Conservation (phyloP, 169 alveolate species). For the Plasmodium ovale region DNA sequence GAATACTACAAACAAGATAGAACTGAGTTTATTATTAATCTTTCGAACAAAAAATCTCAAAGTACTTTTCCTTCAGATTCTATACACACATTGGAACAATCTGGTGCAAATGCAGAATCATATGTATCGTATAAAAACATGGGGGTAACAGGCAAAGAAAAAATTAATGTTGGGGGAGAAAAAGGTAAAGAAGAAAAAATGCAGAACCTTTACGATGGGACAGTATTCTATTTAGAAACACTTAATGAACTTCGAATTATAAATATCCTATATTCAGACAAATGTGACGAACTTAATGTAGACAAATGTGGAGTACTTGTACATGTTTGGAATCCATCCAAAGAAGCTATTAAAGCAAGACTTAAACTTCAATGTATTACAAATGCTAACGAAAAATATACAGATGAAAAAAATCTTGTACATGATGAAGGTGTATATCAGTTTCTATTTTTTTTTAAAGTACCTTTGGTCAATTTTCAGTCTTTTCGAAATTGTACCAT, state of each 20-base stretch:
- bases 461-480: constrained; percentile 18
- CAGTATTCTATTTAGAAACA: constrained; percentile 47
- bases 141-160: neutral
- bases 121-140: neutral
- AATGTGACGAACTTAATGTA: constrained; percentile 10
- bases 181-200: neutral
- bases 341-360: constrained; percentile 39
- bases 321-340: constrained; percentile 64
- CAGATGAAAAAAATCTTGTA: constrained; percentile 36
- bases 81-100: neutral
- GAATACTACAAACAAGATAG: constrained; percentile 54
- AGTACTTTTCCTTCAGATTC: neutral
- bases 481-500: constrained; percentile 37
- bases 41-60: neutral
- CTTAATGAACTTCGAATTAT: constrained; percentile 43
- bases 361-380: constrained; percentile 35
- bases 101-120: neutral
- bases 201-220: constrained; percentile 11
- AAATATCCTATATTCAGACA: constrained; percentile 29
- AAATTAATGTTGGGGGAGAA: too few species aligned
- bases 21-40: constrained; percentile 33
- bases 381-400: constrained; percentile 11
- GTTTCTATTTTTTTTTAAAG: constrained; percentile 54
- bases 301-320: constrained; percentile 42
- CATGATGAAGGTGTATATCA: constrained; percentile 58